phyloP scores from a whole-genome alignment of 2,329 filamentous ascomycete genomes.

The Fusarium sp. region DNA sequence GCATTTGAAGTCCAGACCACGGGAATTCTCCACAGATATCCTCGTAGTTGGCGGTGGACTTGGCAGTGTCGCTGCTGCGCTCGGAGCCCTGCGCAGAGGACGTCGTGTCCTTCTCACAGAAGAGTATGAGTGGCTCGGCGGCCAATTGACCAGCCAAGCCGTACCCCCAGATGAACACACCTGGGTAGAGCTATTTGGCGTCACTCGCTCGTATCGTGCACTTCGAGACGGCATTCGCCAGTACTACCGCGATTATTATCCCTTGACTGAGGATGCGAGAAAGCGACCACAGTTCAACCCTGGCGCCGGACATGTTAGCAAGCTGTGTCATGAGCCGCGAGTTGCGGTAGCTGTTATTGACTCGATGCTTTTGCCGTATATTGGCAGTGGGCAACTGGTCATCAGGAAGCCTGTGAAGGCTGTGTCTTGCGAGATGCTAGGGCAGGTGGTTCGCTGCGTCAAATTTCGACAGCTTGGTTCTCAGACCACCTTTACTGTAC shows the following conservation, averaged over 20 bases:
- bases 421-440: constrained; percentile 35
- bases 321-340: constrained; percentile 45
- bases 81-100: constrained; percentile 42
- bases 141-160: constrained; percentile 45
- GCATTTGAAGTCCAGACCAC: constrained; percentile 4
- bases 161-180: constrained; percentile 46
- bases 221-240: constrained; percentile 42
- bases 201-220: constrained; percentile 43
- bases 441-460: constrained; percentile 11
- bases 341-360: constrained; percentile 46
- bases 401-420: constrained; percentile 38
- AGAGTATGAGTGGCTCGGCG: constrained; percentile 47
- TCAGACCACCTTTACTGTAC: constrained; percentile 3
- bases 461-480: constrained; percentile 16
- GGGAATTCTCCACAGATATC: constrained; percentile 36
- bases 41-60: constrained; percentile 43
- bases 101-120: constrained; percentile 43
- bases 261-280: constrained; percentile 42
- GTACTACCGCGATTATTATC: constrained; percentile 45
- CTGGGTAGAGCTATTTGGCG: constrained; percentile 47
- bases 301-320: constrained; percentile 46
- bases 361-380: constrained; percentile 42
- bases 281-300: constrained; percentile 42
- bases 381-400: constrained; percentile 40
- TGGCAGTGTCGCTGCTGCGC: constrained; percentile 45